phyloP scores from a whole-genome alignment of 2,329 filamentous ascomycete genomes.

The Aspergillus sp. region DNA sequence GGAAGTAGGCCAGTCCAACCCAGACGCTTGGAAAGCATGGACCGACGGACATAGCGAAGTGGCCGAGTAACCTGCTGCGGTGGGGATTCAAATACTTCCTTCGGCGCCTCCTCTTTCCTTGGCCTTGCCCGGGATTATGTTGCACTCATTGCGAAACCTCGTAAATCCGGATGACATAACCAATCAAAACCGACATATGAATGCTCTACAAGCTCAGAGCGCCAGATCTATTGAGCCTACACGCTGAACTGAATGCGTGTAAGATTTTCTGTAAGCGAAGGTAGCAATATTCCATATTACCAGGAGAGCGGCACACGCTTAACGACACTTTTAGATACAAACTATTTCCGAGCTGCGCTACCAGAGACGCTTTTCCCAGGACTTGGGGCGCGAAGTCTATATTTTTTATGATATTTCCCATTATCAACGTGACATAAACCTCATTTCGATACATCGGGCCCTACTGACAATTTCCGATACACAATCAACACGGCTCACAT shows the following conservation, averaged over 20 bases:
- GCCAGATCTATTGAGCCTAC: not conserved
- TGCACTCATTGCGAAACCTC: constrained; percentile 11
- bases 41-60: not conserved
- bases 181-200: not conserved
- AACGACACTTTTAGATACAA: not conserved
- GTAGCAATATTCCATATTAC: not conserved
- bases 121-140: constrained; percentile 3
- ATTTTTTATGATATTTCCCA: not conserved
- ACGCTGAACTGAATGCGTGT: not conserved
- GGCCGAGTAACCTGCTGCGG: constrained; percentile 7
- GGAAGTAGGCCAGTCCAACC: constrained; percentile 2
- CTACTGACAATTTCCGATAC: no score
- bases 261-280: constrained; percentile 2
- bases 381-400: no score
- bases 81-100: constrained; percentile 10
- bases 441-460: not conserved
- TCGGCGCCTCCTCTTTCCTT: constrained; percentile 6
- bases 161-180: constrained; percentile 1
- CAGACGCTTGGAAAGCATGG: not conserved
- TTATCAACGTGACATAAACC: not conserved
- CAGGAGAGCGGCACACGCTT: not conserved
- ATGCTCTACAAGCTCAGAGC: not conserved
- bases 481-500: not conserved
- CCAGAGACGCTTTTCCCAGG: no score
- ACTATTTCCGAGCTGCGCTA: no score